Percentiles rank a stretch among this genome's conserved stretches.
Conservation (phyloP, 345 rosid genomes). For the Salix purpurea region DNA sequence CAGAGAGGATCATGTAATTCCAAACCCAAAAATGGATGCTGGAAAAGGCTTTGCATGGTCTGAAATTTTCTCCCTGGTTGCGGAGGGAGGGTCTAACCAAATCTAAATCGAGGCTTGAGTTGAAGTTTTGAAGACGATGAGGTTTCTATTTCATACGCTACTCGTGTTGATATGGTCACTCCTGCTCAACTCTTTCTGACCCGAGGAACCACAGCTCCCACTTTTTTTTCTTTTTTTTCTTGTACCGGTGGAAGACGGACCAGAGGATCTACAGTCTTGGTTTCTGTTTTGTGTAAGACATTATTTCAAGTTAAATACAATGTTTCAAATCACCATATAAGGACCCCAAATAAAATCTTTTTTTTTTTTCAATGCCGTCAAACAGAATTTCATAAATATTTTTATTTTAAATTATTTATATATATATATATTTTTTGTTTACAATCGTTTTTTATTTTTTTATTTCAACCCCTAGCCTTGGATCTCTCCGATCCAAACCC, state of each 20-base stretch:
- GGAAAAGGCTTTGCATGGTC: background rate
- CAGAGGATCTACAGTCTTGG: background rate
- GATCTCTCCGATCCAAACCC: slow-evolving; percentile 42
- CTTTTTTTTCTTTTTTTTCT: no score
- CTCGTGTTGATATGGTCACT: background rate
- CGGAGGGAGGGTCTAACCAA: background rate
- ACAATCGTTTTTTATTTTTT: no score
- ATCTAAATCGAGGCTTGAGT: background rate
- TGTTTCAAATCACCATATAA: background rate
- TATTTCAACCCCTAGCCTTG: slow-evolving; percentile 50
- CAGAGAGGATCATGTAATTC: background rate
- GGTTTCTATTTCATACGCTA: background rate
- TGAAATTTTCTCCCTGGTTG: background rate
- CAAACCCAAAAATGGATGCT: slow-evolving; percentile 1
- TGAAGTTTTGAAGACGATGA: background rate
- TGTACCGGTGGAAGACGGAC: background rate
- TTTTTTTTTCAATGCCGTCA: no score
- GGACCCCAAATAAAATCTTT: background rate
- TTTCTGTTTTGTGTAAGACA: background rate
- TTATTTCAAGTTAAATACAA: background rate
- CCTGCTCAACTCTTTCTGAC: background rate
- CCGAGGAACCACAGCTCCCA: background rate
- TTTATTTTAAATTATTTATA: no score
- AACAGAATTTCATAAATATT: no score
- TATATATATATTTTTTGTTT: no score